Conservation (phyloP, 306 rosid species). For the Cicer yamashitae region DNA sequence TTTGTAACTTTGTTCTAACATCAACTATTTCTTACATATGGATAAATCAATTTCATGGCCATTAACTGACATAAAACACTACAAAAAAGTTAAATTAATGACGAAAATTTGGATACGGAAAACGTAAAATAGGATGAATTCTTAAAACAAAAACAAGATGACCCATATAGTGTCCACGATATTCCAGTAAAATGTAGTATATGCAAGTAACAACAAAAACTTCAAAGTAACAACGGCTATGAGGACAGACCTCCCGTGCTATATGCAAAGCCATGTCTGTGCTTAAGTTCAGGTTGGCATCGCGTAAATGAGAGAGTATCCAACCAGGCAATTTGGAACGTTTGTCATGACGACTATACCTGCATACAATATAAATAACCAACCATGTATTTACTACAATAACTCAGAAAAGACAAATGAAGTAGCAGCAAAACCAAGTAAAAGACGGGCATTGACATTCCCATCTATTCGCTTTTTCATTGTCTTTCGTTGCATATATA, state of each 20-base stretch:
- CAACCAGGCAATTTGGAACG: slow-evolving; percentile 95
- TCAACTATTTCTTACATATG: neutral
- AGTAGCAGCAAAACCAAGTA: slow-evolving; percentile 17
- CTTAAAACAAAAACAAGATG: neutral
- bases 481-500: too few species aligned
- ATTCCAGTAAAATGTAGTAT: neutral
- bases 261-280: slow-evolving; percentile 99
- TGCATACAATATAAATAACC: slow-evolving; percentile 46
- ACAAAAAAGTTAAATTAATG: too few species aligned
- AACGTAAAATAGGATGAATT: neutral
- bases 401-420: slow-evolving; percentile 4
- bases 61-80: neutral
- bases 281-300: slow-evolving; percentile 93
- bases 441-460: slow-evolving; percentile 1
- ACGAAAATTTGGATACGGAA: too few species aligned
- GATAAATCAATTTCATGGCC: slow-evolving; percentile 6
- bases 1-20: slow-evolving; percentile 29
- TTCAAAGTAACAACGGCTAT: neutral
- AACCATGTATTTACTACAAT: slow-evolving; percentile 10
- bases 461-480: too few species aligned
- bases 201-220: slow-evolving; percentile 1
- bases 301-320: slow-evolving; percentile 91
- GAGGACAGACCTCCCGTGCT: slow-evolving; percentile 77
- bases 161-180: neutral
- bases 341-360: slow-evolving; percentile 97